Conservation (phyloP, 306 rosid species). For the Sicyos baderoa region DNA sequence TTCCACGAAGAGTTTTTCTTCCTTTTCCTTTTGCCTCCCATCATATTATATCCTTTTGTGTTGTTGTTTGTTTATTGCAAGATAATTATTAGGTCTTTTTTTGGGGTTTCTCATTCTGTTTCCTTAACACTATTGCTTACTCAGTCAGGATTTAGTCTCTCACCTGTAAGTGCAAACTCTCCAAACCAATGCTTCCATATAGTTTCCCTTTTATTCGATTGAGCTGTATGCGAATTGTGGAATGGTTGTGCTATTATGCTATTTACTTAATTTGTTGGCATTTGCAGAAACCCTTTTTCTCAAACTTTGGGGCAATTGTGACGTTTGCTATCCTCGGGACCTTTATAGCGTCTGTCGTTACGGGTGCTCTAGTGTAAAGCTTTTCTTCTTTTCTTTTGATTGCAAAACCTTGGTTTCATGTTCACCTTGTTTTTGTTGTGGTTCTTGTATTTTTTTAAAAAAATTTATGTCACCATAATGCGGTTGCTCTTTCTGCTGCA, state of each 20-base stretch:
- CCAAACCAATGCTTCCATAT: slow-evolving; percentile 5
- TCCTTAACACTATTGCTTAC: slow-evolving; percentile 68
- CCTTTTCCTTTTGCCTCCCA: slow-evolving; percentile 89
- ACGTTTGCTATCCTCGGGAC: slow-evolving; percentile 91
- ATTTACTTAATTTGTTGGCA: slow-evolving; percentile 18
- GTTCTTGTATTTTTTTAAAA: slow-evolving; percentile 7
- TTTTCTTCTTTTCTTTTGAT: slow-evolving; percentile 11
- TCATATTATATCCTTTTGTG: slow-evolving; percentile 83
- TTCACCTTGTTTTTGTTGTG: not conserved
- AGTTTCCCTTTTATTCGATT: not conserved
- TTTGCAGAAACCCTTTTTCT: slow-evolving; percentile 87
- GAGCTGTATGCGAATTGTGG: not conserved
- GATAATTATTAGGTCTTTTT: not conserved
- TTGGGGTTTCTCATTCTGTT: slow-evolving; percentile 7
- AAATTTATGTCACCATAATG: slow-evolving; percentile 13
- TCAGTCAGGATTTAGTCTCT: slow-evolving; percentile 96
- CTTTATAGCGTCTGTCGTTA: slow-evolving; percentile 74
- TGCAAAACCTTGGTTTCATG: slow-evolving; percentile 10
- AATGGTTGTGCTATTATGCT: not conserved
- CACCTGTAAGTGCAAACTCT: slow-evolving; percentile 63
- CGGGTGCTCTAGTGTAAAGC: slow-evolving; percentile 87
- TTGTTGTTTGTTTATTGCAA: not conserved
- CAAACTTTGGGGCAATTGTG: slow-evolving; percentile 96
- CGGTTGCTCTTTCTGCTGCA: slow-evolving; percentile 33
- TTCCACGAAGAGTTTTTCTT: slow-evolving; percentile 98